Percentiles rank a stretch among this genome's conserved stretches.
Evolutionary conservation across 1,139 yeast genomes (phyloP).

Genomic region (Kodamaea sp.): DNA sequence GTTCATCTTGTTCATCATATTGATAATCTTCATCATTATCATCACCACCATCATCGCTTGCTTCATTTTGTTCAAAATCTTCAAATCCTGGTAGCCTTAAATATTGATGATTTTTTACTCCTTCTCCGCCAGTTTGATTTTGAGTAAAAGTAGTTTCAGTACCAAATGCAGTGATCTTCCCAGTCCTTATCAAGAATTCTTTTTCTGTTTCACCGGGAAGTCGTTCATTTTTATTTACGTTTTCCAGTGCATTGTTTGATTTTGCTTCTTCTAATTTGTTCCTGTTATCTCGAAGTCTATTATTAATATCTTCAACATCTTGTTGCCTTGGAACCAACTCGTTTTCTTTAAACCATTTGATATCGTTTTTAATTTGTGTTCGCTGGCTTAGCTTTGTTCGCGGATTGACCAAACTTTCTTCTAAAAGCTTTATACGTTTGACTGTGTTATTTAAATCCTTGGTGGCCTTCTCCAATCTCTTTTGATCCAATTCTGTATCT

Average conservation of each 20-base stretch:
- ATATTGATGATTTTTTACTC: constrained; percentile 29
- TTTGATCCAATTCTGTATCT: constrained; percentile 70
- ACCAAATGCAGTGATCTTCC: constrained; percentile 93
- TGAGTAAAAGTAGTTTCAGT: constrained; percentile 53
- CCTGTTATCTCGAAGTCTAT: constrained; percentile 42
- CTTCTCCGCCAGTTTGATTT: constrained; percentile 10
- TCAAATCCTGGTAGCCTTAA: constrained; percentile 40
- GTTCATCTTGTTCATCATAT: constrained; percentile 8
- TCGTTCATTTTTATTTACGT: constrained; percentile 17
- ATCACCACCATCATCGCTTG: constrained; percentile 1
- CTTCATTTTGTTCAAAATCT: constrained; percentile 4
- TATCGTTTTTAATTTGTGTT: constrained; percentile 52
- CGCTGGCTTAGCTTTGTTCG: constrained; percentile 65
- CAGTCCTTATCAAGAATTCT: constrained; percentile 81
- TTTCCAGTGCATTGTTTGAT: constrained; percentile 13
- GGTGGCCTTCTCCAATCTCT: constrained; percentile 64
- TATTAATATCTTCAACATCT: constrained; percentile 66
- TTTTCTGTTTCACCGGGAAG: constrained; percentile 70
- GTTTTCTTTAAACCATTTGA: constrained; percentile 45
- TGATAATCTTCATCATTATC: constrained; percentile 8
- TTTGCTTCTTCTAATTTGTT: constrained; percentile 17
- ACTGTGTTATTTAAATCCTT: constrained; percentile 43
- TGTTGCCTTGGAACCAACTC: constrained; percentile 51
- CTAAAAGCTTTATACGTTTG: constrained; percentile 43
- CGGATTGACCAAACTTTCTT: constrained; percentile 48